Evolutionary conservation across 345 rosid genomes (phyloP), one percentile per base, ranked within the genome.

Genomic region (Euphorbia pulcherrima): DNA sequence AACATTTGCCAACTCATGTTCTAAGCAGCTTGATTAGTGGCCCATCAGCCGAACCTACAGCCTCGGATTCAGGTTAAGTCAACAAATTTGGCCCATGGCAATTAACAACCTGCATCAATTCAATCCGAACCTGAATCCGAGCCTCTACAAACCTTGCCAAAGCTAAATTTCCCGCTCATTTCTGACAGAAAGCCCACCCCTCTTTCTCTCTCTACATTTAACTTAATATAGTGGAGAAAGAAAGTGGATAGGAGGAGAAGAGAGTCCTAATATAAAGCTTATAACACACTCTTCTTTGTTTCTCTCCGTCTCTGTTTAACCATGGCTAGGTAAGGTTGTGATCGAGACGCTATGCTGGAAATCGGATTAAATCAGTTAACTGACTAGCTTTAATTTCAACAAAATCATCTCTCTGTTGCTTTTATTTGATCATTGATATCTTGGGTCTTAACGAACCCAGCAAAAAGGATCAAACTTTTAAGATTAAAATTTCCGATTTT

Each of bases 111-210:
- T 61, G 48, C 8, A 35, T 29, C n/a, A 35, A 62, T 41, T 75
- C 67, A 76, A 58, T 33, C 2, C 4, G 4, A 2, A n/a, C n/a
- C n/a, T n/a, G n/a, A n/a, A n/a, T 11, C 75, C 85, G 82, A 80
- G 74, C 66, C 85, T 76, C 29, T 2, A 48, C 76, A 64, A 72
- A 57, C 79, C 79, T 61, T 2, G 37, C n/a, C n/a, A n/a, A n/a
- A n/a, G n/a, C n/a, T 33, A 18, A 64, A 64, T 74, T 79, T 84
- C 88, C 84, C 83, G 84, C 90, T 74, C 74, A 3, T 8, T 28
- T 1, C 12, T 27, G 57, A 47, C n/a, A 58, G 10, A 37, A 51
- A 17, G 6, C n/a, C n/a, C 5, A 33, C 57, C 62, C 65, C 70
- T 68, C 70, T 12, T 55, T 59, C 69, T 30, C 56, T 40, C 35